phyloP scores from a whole-genome alignment of 352 stramenopile genomes.

The Thalassiosira exigua region DNA sequence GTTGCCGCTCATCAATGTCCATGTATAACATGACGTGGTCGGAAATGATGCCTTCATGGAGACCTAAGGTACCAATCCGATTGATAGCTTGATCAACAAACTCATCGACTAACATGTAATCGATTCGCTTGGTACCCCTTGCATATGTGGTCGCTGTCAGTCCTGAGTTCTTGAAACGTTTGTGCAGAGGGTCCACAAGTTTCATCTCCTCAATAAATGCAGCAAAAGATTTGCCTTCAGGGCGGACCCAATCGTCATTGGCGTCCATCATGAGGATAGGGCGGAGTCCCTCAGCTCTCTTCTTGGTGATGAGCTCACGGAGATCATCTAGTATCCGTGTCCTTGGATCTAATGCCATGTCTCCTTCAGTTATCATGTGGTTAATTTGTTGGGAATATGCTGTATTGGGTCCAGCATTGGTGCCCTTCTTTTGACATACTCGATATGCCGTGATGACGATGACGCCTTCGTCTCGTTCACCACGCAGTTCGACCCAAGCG shows the following conservation, averaged over 20 bases:
- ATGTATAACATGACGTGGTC: conserved; percentile 37
- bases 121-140: background rate
- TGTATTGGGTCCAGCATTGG: background rate
- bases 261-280: conserved; percentile 16
- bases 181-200: background rate
- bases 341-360: background rate
- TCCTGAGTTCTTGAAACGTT: background rate
- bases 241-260: conserved; percentile 3
- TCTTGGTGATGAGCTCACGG: background rate
- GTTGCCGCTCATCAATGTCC: conserved; percentile 15
- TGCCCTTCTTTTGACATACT: conserved; percentile 8
- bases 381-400: conserved; percentile 2
- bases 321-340: background rate
- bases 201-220: background rate
- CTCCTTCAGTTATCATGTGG: background rate
- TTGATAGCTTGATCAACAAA: background rate
- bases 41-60: conserved; percentile 14
- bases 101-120: conserved; percentile 5
- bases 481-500: conserved; percentile 1
- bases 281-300: background rate
- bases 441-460: conserved; percentile 21
- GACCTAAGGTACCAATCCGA: conserved; percentile 12
- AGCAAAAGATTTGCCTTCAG: background rate
- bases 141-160: background rate
- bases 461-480: conserved; percentile 25